These are phyloP conservation scores for Phragmites australis DNA, from an alignment of 176 grass and related monocot species.

Conservation along the genomic window DNA sequence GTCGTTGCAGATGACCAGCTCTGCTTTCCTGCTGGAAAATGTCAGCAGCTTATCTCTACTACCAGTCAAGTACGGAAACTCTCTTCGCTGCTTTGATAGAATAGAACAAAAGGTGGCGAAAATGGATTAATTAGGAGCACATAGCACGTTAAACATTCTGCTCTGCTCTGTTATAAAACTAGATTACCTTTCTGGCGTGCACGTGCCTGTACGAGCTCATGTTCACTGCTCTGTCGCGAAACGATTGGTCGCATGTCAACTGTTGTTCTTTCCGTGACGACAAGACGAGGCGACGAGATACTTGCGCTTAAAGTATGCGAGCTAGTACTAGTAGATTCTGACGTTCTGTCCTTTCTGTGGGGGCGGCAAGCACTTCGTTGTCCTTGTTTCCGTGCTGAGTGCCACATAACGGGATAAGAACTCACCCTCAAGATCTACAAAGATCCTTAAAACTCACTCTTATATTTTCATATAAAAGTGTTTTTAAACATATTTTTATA, in stretches of 20 bases:
- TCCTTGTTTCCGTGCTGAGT: background rate
- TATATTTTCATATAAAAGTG: too few relatives aligned
- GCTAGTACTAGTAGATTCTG: slow-evolving; percentile 4
- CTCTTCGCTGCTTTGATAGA: too few relatives aligned
- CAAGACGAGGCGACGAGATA: background rate
- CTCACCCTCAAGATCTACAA: too few relatives aligned
- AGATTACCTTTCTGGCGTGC: background rate
- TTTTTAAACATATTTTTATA: too few relatives aligned
- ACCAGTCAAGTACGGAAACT: too few relatives aligned
- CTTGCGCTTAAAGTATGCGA: background rate
- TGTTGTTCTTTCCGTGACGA: slow-evolving; percentile 14
- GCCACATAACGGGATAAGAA: background rate
- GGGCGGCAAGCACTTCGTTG: background rate
- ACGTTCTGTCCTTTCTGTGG: slow-evolving; percentile 10
- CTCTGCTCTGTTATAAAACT: background rate
- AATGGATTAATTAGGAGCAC: too few relatives aligned
- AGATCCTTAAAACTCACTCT: too few relatives aligned
- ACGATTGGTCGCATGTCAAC: background rate
- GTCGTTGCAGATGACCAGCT: background rate
- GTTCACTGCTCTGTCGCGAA: background rate
- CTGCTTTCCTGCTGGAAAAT: too few relatives aligned
- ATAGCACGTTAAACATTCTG: background rate
- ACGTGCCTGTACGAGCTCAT: slow-evolving; percentile 19
- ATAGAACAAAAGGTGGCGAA: too few relatives aligned
- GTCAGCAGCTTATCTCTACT: too few relatives aligned